These are phyloP conservation scores for Macrotyloma uniflorum DNA, from an alignment of 306 rosid genomes.

Conservation along the genomic window DNA sequence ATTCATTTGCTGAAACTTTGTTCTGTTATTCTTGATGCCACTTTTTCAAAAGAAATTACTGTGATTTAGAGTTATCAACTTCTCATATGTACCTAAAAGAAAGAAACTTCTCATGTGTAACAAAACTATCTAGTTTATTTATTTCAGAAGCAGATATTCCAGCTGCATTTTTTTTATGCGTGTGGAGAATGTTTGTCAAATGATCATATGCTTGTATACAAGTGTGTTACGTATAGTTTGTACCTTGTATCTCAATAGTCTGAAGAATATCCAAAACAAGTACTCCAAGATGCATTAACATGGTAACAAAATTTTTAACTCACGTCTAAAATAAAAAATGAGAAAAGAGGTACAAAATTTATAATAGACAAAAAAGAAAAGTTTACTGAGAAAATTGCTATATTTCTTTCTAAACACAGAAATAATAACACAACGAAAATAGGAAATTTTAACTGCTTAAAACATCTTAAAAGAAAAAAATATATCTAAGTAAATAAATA, in stretches of 20 bases:
- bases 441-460: no score
- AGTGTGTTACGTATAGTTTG: background rate
- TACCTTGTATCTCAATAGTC: background rate
- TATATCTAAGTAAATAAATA: no score
- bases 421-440: no score
- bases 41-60: background rate
- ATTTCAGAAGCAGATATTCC: background rate
- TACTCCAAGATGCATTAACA: background rate
- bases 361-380: no score
- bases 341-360: no score
- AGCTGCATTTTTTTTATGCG: background rate
- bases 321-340: no score
- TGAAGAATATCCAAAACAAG: background rate
- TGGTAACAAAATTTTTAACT: no score
- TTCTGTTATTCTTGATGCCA: background rate
- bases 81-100: background rate
- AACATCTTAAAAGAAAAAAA: no score
- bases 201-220: background rate
- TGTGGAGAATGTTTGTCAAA: background rate
- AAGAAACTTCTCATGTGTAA: background rate
- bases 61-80: background rate
- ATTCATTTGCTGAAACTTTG: constrained; percentile 1
- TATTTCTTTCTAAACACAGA: no score
- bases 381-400: no score
- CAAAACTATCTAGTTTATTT: constrained; percentile 18